Evolutionary conservation across 2,329 filamentous ascomycete species (phyloP).

Genomic region (Colletotrichum theobromicola): DNA sequence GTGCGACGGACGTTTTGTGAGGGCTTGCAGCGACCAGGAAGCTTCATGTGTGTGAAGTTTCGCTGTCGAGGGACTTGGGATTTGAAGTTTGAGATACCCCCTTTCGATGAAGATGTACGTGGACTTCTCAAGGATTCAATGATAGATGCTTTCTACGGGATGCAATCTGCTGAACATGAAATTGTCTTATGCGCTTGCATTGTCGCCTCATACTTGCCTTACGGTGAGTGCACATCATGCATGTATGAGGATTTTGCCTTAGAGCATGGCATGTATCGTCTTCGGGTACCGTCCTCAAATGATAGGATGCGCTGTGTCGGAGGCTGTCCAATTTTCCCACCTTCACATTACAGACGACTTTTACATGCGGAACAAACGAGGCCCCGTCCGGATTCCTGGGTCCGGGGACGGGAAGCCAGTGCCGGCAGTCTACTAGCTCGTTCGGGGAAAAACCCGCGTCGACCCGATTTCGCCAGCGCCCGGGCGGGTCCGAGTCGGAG

Average conservation of each 20-base stretch:
- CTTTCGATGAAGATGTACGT: background rate
- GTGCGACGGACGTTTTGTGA: background rate
- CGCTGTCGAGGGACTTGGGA: background rate
- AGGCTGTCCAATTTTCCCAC: background rate
- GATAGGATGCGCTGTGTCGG: background rate
- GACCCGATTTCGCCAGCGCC: background rate
- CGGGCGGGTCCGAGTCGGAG: background rate
- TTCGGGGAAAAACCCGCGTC: background rate
- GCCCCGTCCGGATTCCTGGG: background rate
- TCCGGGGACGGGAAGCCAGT: background rate
- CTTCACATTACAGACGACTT: background rate
- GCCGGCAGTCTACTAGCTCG: background rate
- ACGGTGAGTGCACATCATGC: background rate
- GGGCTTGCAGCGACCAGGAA: background rate
- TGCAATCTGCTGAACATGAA: background rate
- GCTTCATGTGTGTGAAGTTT: background rate
- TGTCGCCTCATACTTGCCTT: rapidly evolving
- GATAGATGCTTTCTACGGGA: background rate
- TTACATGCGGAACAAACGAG: background rate
- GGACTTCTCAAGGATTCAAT: background rate
- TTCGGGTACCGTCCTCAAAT: background rate
- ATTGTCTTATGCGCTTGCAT: background rate
- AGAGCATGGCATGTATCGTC: background rate
- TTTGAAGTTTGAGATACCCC: constrained; percentile 9
- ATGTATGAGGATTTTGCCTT: background rate